Base-by-base conservation (phyloP, 139 green algal species). In the Zygnema cylindricum region DNA sequence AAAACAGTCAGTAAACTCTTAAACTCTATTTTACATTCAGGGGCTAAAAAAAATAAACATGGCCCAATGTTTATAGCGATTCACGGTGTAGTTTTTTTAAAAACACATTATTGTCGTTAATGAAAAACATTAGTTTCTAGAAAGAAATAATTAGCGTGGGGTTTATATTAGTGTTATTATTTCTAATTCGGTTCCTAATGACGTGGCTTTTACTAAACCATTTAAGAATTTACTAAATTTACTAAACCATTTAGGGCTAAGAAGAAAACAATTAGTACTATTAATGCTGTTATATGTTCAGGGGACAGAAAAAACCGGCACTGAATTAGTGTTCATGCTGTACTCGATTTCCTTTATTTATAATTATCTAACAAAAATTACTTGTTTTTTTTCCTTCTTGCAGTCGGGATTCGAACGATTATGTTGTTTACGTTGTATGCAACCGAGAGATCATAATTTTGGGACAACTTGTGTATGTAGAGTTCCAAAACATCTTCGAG, bases 361-460 rank as follows among this genome's bases (percentile, higher is more conserved):
- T 32, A 16, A 42, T 22, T 77, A 22, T 69, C 38, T 42, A 41
- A 55, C 38, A 79, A 7, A 25, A 79, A 16, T 16, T 79, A 16
- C 3, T 43, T 38, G 7, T 79, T 7, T 77, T 3, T 85, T 36
- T 11, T 85, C n/a, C 23, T 77, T 25, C n/a, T 69, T 81, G 86
- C 88, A 93, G 89, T 33, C 78, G 0, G 89, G 89, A 35, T 93
- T 93, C 73, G 89, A 93, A 81, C 38, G 63, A 30, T 63, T 93
- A 63, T 93, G 89, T 88, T 93, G 88, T 41, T 23, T 93, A 32
- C 77, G 78, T 2, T 93, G 88, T 88, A 93, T 93, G 39, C 89
- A 93, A 55, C 41, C 88, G 32, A 32, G 43, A 33, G 89, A 93
- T 77, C 69, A 86, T 81, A 93, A 93, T 69, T 93, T 93, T 38